A percentile compares a stretch with the other conserved stretches of the same genome.
These are phyloP conservation scores for Lentinula boryana DNA, from an alignment of 768 basidiomycete genomes.

Conservation along the genomic window DNA sequence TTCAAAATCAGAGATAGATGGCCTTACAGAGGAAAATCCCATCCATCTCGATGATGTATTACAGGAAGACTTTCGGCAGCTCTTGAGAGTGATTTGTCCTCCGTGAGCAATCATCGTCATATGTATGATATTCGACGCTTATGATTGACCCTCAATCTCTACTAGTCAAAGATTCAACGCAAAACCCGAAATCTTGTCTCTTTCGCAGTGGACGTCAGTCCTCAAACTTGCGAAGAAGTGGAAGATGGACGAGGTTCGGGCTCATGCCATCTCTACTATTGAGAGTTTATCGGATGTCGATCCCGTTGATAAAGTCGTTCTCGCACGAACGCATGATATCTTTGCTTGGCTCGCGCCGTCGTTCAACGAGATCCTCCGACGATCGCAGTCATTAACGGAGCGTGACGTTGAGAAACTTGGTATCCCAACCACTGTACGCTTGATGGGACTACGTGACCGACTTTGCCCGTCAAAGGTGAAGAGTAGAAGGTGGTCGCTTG, in stretches of 20 bases:
- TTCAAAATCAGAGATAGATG: background rate
- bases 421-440: background rate
- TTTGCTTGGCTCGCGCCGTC: background rate
- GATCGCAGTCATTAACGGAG: background rate
- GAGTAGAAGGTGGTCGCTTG: background rate
- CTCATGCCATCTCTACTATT: background rate
- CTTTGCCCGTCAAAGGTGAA: background rate
- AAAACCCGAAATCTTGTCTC: background rate
- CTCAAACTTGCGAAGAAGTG: background rate
- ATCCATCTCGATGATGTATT: background rate
- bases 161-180: background rate
- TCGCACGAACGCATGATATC: background rate
- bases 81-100: slow-evolving; percentile 2
- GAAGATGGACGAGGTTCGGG: background rate
- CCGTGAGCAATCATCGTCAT: background rate
- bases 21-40: background rate
- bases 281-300: background rate
- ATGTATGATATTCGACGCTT: background rate
- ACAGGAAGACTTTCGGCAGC: background rate
- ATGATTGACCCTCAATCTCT: background rate
- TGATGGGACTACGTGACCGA: background rate
- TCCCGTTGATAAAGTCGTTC: background rate
- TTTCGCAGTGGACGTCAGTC: background rate
- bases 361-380: background rate
- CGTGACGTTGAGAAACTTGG: background rate